phyloP scores from a whole-genome alignment of 306 rosid genomes.

The Cicer cuneatum region DNA sequence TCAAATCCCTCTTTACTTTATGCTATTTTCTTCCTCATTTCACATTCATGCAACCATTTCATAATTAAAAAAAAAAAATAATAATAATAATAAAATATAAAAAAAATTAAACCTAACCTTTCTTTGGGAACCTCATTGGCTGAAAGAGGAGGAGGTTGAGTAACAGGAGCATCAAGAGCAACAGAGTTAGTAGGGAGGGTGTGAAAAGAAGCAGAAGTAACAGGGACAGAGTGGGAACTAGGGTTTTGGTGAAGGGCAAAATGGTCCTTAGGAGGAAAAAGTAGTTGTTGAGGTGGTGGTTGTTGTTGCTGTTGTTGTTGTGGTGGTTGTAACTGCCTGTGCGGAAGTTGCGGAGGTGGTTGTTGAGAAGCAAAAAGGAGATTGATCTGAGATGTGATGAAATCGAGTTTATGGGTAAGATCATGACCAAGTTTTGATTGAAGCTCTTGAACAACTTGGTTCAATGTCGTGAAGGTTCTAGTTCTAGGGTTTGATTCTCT shows the following conservation, averaged over 20 bases:
- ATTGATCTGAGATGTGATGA: slow-evolving; percentile 69
- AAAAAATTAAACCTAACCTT: slow-evolving; percentile 49
- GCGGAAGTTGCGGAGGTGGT: slow-evolving; percentile 37
- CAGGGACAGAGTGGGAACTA: slow-evolving; percentile 54
- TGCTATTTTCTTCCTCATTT: neutral
- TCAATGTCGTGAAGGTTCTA: slow-evolving; percentile 52
- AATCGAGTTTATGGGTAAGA: slow-evolving; percentile 72
- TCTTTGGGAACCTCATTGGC: slow-evolving; percentile 60
- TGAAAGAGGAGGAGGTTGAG: slow-evolving; percentile 10
- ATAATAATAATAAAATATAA: neutral
- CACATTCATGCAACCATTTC: slow-evolving; percentile 9
- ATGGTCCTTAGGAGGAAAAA: slow-evolving; percentile 48
- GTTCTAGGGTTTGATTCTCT: slow-evolving; percentile 53
- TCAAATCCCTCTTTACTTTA: neutral
- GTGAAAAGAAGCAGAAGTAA: slow-evolving; percentile 52
- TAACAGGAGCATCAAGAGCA: slow-evolving; percentile 7
- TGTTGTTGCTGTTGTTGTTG: neutral
- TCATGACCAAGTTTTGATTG: slow-evolving; percentile 70
- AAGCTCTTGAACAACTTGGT: slow-evolving; percentile 68
- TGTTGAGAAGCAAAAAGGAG: slow-evolving; percentile 55
- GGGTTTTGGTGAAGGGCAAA: slow-evolving; percentile 71
- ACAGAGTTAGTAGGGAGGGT: slow-evolving; percentile 48
- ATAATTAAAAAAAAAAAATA: neutral
- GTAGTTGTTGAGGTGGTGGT: neutral
- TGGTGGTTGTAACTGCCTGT: slow-evolving; percentile 28